These are phyloP conservation scores for Beauveria rudraprayagi DNA, from an alignment of 2,329 filamentous ascomycete genomes.

Conservation along the genomic window DNA sequence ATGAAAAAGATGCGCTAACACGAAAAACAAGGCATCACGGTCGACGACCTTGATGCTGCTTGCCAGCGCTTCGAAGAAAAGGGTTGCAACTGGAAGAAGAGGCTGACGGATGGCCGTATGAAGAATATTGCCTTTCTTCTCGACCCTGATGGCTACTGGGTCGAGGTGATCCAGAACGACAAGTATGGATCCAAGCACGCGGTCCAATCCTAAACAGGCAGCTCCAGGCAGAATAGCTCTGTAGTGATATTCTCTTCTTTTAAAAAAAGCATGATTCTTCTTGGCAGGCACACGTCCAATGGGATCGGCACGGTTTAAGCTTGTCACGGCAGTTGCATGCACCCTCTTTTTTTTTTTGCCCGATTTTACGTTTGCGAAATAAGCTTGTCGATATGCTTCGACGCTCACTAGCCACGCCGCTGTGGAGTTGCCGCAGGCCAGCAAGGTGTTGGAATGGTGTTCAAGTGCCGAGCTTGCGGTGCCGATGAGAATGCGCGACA, in stretches of 20 bases:
- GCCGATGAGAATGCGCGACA: background rate
- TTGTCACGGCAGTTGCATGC: background rate
- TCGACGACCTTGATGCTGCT: slow-evolving; percentile 82
- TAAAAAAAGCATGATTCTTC: background rate
- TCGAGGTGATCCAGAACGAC: slow-evolving; percentile 74
- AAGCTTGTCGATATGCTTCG: slow-evolving; percentile 5
- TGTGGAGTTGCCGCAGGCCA: background rate
- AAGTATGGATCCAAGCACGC: slow-evolving; percentile 47
- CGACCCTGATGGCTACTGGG: slow-evolving; percentile 83
- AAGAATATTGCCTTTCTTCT: slow-evolving; percentile 88
- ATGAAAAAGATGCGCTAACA: background rate
- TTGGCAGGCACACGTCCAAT: background rate
- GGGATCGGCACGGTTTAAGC: background rate
- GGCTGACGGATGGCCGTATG: slow-evolving; percentile 85
- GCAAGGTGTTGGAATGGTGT: background rate
- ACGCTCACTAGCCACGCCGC: background rate
- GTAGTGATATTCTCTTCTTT: background rate
- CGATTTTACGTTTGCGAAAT: background rate
- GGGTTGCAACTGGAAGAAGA: slow-evolving; percentile 88
- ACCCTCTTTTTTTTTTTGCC: background rate
- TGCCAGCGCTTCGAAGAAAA: slow-evolving; percentile 78
- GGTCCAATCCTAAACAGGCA: slow-evolving; percentile 28
- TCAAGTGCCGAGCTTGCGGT: background rate
- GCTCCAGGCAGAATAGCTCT: background rate
- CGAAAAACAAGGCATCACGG: slow-evolving; percentile 52